Base-by-base conservation (phyloP, 2,329 filamentous ascomycete species). In the Iodosphaeria phyllophila region DNA sequence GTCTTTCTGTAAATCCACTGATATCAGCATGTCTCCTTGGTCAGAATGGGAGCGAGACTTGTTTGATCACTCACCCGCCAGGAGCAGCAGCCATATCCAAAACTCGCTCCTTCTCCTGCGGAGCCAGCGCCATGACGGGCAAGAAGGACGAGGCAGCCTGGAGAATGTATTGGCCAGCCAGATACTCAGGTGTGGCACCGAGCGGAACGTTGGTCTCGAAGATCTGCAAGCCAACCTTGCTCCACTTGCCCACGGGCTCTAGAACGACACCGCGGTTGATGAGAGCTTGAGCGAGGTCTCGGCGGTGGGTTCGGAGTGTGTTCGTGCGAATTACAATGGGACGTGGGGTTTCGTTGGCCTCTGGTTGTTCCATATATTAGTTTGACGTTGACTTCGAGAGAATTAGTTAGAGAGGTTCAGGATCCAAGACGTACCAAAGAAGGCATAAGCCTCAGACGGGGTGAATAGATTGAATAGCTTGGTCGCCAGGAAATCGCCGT, bases 211-310 rank as follows among this genome's bases (percentile, higher is more conserved):
- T 75, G 29, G 77, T 79, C 51, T 98, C 89, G 48, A 98, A 98
- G 31, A 98, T 71, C 50, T 98, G 89, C 20, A 98, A 65, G 23
- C 89, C 89, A 34, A 98, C 83, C 57, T 98, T 98, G 38, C 78
- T 89, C 89, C 89, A 98, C 52, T 95, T 95, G 32, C 89, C 89
- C 11, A 98, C 82, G 3, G 89, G 89, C 51, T 98, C 86, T 19
- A 98, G 67, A 9, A 84, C 91, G 24, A 98, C 89, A 35, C 89
- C 89, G 34, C 86, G 78, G 56, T 92, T 92, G 60, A 93, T 93
- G 16, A 93, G 65, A 2, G 84, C 68, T 49, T 93, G 84, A 7
- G 89, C 89, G 11, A 98, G 74, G 33, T 92, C 84, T 41, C 70
- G 57, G 26, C 70, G 60, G 44, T 73, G 66, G 18, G 69, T 74